phyloP scores from a whole-genome alignment of 306 rosid species.

The Castanea crenata region DNA sequence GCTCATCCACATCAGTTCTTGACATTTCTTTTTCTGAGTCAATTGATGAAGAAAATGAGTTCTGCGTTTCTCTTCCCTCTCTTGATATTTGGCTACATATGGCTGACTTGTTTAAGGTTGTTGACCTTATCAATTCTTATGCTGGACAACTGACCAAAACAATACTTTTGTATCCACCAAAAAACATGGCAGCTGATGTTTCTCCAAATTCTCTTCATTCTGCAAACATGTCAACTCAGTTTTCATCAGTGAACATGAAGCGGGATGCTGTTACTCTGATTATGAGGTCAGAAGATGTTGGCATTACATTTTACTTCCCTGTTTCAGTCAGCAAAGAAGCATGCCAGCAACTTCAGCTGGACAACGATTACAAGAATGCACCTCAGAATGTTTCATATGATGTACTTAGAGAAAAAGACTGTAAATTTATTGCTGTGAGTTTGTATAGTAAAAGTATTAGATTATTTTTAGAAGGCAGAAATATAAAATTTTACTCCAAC shows the following conservation, averaged over 20 bases:
- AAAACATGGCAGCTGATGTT: constrained; percentile 19
- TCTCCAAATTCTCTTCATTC: constrained; percentile 32
- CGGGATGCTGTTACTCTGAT: constrained; percentile 33
- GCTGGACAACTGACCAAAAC: constrained; percentile 31
- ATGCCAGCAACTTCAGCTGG: constrained; percentile 31
- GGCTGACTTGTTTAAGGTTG: constrained; percentile 61
- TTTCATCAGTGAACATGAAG: constrained; percentile 32
- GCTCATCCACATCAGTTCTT: constrained; percentile 43
- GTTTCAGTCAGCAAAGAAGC: constrained; percentile 44
- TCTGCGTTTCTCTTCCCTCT: constrained; percentile 59
- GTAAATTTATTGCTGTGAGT: constrained; percentile 44
- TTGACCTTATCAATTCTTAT: constrained; percentile 43
- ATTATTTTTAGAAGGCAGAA: constrained; percentile 34
- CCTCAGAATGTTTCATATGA: constrained; percentile 38
- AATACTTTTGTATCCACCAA: constrained; percentile 21
- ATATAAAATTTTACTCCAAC: constrained; percentile 42
- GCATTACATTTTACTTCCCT: constrained; percentile 64
- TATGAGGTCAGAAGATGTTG: constrained; percentile 45
- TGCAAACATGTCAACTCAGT: constrained; percentile 27
- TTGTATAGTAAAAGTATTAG: constrained; percentile 49
- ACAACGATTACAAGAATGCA: constrained; percentile 28
- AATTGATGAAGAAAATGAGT: constrained; percentile 42
- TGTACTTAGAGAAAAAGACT: constrained; percentile 36
- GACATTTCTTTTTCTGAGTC: constrained; percentile 50
- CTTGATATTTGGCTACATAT: constrained; percentile 75